Conservation (phyloP, 2,329 filamentous ascomycete genomes). For the Diplodia sapinea region DNA sequence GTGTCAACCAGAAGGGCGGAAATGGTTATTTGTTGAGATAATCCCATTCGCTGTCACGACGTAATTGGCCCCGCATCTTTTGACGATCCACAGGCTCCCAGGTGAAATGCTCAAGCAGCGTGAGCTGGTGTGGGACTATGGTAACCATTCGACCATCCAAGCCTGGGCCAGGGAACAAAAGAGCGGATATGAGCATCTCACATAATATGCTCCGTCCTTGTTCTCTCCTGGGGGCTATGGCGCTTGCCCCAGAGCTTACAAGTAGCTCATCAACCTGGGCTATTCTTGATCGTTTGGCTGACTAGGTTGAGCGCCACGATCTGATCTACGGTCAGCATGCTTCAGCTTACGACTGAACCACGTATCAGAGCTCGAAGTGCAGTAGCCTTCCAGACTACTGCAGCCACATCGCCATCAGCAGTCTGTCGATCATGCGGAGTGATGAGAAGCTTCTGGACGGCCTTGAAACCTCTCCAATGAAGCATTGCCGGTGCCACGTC, state of each 20-base stretch:
- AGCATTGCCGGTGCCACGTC: neutral
- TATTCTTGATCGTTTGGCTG: neutral
- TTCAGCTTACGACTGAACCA: neutral
- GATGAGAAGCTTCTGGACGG: conserved; percentile 8
- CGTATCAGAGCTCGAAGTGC: neutral
- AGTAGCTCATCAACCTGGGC: neutral
- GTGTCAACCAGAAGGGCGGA: no score
- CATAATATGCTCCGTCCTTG: neutral
- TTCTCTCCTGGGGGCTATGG: neutral
- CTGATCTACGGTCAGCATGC: conserved; percentile 6
- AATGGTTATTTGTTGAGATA: no score
- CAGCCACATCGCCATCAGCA: conserved; percentile 21
- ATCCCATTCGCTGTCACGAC: no score
- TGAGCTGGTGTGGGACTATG: neutral
- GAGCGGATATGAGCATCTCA: neutral
- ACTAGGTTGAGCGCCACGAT: neutral
- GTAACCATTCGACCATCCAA: neutral
- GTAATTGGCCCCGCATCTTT: no score
- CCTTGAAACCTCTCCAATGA: conserved; percentile 2
- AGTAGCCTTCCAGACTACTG: neutral
- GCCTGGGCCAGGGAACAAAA: neutral
- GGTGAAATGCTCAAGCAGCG: neutral
- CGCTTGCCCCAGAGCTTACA: neutral
- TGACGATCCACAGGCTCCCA: no score
- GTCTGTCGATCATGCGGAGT: conserved; percentile 9